Percentiles rank a stretch among this genome's conserved stretches.
Conservation (phyloP, 108 stramenopile species). For the Heterococcus sp. region DNA sequence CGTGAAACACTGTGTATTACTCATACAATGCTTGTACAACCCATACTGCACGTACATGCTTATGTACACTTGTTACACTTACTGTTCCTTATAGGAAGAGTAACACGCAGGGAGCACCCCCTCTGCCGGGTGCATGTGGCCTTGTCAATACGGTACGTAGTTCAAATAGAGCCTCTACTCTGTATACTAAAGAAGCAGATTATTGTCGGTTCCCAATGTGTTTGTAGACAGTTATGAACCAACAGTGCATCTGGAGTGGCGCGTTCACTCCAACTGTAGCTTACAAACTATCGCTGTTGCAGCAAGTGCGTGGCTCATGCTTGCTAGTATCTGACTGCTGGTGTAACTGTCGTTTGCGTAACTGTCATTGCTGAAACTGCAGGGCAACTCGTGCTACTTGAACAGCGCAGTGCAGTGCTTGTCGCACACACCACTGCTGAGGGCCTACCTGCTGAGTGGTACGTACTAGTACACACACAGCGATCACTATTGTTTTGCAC, state of each 20-base stretch:
- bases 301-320: neutral
- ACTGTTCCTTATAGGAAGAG: too few species aligned
- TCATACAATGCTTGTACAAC: too few species aligned
- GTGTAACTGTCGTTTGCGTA: neutral
- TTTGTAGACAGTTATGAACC: too few species aligned
- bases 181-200: neutral
- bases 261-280: slow-evolving; percentile 73
- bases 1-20: too few species aligned
- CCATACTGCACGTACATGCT: too few species aligned
- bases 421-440: slow-evolving; percentile 75
- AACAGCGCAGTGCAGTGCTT: slow-evolving; percentile 91
- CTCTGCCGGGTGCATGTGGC: slow-evolving; percentile 38
- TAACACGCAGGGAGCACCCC: slow-evolving; percentile 5
- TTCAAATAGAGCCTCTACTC: too few species aligned
- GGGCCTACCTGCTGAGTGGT: slow-evolving; percentile 76
- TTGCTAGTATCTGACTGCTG: neutral
- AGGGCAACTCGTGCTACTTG: slow-evolving; percentile 86
- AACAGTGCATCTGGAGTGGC: neutral
- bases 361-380: neutral
- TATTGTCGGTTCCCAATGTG: too few species aligned
- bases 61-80: too few species aligned
- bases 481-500: too few species aligned
- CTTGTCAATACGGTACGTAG: slow-evolving; percentile 33
- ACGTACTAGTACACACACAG: too few species aligned
- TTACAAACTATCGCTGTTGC: slow-evolving; percentile 75